Percentiles rank a stretch among this genome's conserved stretches.
phyloP scores from a whole-genome alignment of 176 grass and related monocot genomes.

The Oryza coarctata region DNA sequence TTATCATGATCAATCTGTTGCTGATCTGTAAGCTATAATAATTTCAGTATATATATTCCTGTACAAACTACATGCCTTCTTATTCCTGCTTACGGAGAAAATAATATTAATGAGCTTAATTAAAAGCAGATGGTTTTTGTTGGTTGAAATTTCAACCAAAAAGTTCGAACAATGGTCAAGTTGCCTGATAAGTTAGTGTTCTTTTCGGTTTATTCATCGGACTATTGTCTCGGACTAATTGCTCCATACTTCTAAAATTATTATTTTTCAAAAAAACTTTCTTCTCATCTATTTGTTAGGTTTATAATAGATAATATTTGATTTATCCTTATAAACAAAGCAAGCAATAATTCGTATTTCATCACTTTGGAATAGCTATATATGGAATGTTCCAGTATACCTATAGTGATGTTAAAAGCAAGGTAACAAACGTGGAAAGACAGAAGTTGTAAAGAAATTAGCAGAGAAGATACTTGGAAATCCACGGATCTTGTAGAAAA shows the following conservation, averaged over 20 bases:
- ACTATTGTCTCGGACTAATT: no score
- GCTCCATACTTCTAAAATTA: no score
- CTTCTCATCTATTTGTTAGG: no score
- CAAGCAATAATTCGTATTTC: no score
- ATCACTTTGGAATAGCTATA: no score
- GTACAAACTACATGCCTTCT: background rate
- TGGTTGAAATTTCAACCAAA: background rate
- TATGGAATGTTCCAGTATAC: background rate
- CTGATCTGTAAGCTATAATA: no score
- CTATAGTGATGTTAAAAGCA: conserved; percentile 3
- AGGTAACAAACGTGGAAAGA: background rate
- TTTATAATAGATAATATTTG: no score
- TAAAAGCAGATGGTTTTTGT: background rate
- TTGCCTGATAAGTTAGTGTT: background rate
- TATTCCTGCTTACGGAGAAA: background rate
- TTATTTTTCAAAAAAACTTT: no score
- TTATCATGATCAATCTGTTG: no score
- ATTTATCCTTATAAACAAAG: no score
- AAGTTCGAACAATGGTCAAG: background rate
- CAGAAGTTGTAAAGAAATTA: background rate
- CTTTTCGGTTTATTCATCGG: no score
- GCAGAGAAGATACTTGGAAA: background rate
- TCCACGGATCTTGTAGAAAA: conserved; percentile 6
- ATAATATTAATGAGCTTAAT: background rate
- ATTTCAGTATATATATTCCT: no score